phyloP scores from a whole-genome alignment of 805 yeast species.

The Starmerella floris region DNA sequence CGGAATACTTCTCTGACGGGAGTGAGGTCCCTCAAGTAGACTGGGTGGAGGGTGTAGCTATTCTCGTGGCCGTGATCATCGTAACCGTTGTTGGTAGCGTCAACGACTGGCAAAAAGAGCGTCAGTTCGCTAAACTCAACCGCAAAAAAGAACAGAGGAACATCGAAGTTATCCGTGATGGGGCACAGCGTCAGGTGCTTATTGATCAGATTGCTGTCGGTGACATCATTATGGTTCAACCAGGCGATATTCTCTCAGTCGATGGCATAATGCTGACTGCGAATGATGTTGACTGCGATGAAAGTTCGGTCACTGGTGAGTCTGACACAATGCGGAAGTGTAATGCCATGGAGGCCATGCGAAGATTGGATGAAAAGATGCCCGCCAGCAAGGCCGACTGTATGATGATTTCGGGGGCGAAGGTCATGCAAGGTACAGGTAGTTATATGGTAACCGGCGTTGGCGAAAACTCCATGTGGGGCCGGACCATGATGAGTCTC shows the following conservation, averaged over 20 bases:
- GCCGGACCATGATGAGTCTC: constrained; percentile 76
- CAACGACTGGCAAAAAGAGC: constrained; percentile 94
- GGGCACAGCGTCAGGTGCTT: constrained; percentile 52
- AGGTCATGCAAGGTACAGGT: constrained; percentile 74
- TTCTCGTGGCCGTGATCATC: constrained; percentile 75
- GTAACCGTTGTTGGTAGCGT: constrained; percentile 88
- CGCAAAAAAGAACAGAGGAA: constrained; percentile 76
- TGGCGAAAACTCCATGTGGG: constrained; percentile 80
- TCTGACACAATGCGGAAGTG: constrained; percentile 64
- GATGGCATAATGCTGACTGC: constrained; percentile 70
- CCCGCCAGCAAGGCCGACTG: constrained; percentile 43
- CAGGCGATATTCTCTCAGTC: constrained; percentile 90
- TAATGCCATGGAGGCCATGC: constrained; percentile 36
- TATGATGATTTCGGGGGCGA: constrained; percentile 82
- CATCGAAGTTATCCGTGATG: constrained; percentile 61
- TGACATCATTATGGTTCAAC: constrained; percentile 66
- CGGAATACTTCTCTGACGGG: constrained; percentile 68
- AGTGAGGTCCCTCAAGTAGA: constrained; percentile 68
- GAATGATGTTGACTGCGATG: constrained; percentile 68
- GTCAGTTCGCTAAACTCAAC: constrained; percentile 79
- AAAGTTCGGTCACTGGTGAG: constrained; percentile 88
- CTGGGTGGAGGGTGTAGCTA: constrained; percentile 99
- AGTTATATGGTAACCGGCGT: constrained; percentile 78
- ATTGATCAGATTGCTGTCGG: constrained; percentile 75
- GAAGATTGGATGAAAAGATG: constrained; percentile 14